Conservation (phyloP, 257 asterid species). For the Eustoma russellianum region DNA sequence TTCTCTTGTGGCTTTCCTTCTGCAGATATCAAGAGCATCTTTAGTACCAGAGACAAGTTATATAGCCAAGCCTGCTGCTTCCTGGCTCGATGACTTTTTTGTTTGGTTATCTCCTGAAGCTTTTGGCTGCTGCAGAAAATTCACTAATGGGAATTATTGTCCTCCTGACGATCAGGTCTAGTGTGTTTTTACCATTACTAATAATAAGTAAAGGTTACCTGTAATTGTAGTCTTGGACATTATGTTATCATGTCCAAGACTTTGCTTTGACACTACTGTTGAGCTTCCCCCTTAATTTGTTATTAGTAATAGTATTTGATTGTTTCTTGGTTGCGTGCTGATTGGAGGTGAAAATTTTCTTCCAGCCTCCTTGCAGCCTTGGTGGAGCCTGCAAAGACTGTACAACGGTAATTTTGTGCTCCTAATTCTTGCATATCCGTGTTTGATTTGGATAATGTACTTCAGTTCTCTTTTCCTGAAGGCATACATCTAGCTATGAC, state of each 20-base stretch:
- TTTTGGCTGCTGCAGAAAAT: slow-evolving; percentile 94
- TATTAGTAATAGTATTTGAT: not conserved
- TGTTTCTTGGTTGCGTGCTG: slow-evolving; percentile 1
- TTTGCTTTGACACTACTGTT: not conserved
- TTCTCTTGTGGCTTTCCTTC: not conserved
- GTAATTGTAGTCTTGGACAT: slow-evolving; percentile 79
- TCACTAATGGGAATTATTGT: slow-evolving; percentile 75
- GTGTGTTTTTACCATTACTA: no score
- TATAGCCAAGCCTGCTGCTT: slow-evolving; percentile 98
- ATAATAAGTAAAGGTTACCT: slow-evolving; percentile 41
- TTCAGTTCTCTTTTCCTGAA: not conserved
- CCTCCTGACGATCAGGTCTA: slow-evolving; percentile 94
- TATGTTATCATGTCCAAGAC: not conserved
- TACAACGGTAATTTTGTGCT: slow-evolving; percentile 63
- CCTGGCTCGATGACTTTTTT: slow-evolving; percentile 98
- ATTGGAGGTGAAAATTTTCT: slow-evolving; percentile 11
- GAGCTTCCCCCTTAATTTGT: not conserved
- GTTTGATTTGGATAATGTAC: not conserved
- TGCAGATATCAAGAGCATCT: slow-evolving; percentile 91
- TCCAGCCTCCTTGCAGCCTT: slow-evolving; percentile 90
- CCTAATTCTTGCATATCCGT: not conserved
- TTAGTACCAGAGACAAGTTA: slow-evolving; percentile 80
- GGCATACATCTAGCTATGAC: not conserved
- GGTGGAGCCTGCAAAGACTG: slow-evolving; percentile 73
- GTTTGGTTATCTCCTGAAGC: slow-evolving; percentile 99